phyloP scores from a whole-genome alignment of 192 early-diverging fungal genomes.

The Umbelopsis ramanniana region DNA sequence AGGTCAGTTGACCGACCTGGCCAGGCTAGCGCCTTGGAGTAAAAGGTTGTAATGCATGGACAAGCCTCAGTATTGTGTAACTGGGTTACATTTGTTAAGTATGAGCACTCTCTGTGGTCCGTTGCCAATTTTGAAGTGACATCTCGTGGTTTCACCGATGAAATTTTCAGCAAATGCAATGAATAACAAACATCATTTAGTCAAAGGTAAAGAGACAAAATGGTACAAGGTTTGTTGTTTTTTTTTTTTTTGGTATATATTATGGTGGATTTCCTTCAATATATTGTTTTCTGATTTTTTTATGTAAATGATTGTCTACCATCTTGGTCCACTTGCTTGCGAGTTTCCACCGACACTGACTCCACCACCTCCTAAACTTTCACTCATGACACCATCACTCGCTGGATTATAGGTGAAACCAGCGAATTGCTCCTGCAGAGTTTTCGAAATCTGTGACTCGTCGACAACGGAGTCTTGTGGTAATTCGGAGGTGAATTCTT shows the following conservation, averaged over 20 bases:
- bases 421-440: conserved; percentile 92
- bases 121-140: background rate
- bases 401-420: conserved; percentile 90
- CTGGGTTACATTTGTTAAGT: no score
- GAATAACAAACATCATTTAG: background rate
- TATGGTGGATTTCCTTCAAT: conserved; percentile 3
- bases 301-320: conserved; percentile 11
- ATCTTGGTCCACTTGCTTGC: conserved; percentile 20
- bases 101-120: background rate
- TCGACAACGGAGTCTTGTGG: conserved; percentile 89
- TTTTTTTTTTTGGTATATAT: background rate
- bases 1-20: conserved; percentile 4
- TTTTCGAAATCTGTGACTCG: conserved; percentile 81
- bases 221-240: background rate
- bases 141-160: conserved; percentile 18
- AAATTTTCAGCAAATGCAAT: background rate
- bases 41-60: background rate
- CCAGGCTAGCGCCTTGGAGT: background rate
- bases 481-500: conserved; percentile 94
- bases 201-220: background rate
- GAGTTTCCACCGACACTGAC: conserved; percentile 22
- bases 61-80: background rate
- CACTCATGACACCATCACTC: conserved; percentile 72
- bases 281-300: no score
- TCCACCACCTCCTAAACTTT: conserved; percentile 39